phyloP scores from a whole-genome alignment of 2,329 filamentous ascomycete species.

The Ceratocystis destructans region DNA sequence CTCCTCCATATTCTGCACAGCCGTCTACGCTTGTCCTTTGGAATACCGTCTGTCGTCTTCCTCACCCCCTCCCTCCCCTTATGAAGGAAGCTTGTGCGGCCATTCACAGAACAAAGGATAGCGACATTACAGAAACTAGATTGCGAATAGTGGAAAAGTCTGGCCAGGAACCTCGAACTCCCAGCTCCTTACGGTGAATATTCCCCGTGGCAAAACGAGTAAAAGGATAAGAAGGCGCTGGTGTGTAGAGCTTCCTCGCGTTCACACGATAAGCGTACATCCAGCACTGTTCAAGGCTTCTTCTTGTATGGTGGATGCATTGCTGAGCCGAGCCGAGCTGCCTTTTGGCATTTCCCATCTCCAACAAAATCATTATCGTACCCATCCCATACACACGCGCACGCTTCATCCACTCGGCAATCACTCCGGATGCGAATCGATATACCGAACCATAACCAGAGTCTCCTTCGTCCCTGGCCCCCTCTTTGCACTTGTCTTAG shows the following conservation, averaged over 20 bases:
- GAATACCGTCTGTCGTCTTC: neutral
- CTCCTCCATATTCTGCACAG: neutral
- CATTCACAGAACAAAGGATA: neutral
- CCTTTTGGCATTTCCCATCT: neutral
- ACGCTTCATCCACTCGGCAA: neutral
- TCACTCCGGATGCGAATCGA: conserved; percentile 5
- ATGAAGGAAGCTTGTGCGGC: neutral
- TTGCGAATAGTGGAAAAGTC: neutral
- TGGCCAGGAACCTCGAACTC: neutral
- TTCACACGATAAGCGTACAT: neutral
- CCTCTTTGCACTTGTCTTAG: neutral
- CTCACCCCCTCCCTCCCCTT: neutral
- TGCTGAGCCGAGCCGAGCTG: neutral
- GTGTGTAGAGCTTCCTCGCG: neutral
- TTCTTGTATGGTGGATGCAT: neutral
- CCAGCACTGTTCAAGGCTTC: neutral
- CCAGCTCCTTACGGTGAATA: neutral
- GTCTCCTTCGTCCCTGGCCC: neutral
- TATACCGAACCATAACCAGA: neutral
- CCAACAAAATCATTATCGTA: neutral
- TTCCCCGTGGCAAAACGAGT: neutral
- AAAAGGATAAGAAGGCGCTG: neutral
- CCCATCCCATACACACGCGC: neutral
- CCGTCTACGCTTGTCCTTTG: neutral
- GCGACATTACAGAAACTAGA: neutral